Evolutionary conservation across 2,329 filamentous ascomycete genomes (phyloP).

Genomic region (Westerdykella sp.): DNA sequence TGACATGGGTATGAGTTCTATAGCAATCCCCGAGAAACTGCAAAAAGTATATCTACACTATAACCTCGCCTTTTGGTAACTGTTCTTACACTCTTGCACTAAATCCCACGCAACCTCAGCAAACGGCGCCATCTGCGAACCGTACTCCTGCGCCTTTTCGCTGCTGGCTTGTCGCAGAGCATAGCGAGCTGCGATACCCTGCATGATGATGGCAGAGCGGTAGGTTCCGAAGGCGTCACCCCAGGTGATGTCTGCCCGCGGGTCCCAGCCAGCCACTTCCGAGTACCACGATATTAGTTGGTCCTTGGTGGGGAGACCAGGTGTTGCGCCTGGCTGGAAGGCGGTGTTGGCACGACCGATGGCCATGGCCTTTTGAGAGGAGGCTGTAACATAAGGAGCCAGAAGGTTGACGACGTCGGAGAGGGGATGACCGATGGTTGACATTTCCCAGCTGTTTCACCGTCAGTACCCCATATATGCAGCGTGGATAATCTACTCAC

Average conservation of each 20-base stretch:
- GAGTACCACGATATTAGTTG: constrained; percentile 61
- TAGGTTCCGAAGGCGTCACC: constrained; percentile 59
- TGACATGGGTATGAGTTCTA: constrained; percentile 5
- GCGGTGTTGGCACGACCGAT: constrained; percentile 40
- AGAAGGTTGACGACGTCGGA: constrained; percentile 82
- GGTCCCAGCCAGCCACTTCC: constrained; percentile 65
- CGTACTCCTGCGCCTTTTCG: constrained; percentile 69
- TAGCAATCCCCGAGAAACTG: background rate
- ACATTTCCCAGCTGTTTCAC: constrained; percentile 74
- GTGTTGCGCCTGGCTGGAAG: constrained; percentile 58
- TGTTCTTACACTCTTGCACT: constrained; percentile 49
- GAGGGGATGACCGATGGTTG: constrained; percentile 90
- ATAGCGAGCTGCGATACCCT: constrained; percentile 87
- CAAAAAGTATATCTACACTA: constrained; percentile 11
- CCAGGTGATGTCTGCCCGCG: constrained; percentile 55
- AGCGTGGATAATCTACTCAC: constrained; percentile 39
- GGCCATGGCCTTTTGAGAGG: constrained; percentile 31
- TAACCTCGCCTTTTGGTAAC: constrained; percentile 32
- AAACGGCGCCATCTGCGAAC: constrained; percentile 60
- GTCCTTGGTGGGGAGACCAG: constrained; percentile 58
- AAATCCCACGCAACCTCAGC: constrained; percentile 73
- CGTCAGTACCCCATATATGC: constrained; percentile 3
- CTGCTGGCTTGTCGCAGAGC: constrained; percentile 86
- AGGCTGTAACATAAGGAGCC: constrained; percentile 40
- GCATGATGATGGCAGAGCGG: constrained; percentile 59